Percentiles rank a stretch among this genome's conserved stretches.
These are phyloP conservation scores for Populus trichocarpa DNA, from an alignment of 441 rosid genomes.

Conservation along the genomic window DNA sequence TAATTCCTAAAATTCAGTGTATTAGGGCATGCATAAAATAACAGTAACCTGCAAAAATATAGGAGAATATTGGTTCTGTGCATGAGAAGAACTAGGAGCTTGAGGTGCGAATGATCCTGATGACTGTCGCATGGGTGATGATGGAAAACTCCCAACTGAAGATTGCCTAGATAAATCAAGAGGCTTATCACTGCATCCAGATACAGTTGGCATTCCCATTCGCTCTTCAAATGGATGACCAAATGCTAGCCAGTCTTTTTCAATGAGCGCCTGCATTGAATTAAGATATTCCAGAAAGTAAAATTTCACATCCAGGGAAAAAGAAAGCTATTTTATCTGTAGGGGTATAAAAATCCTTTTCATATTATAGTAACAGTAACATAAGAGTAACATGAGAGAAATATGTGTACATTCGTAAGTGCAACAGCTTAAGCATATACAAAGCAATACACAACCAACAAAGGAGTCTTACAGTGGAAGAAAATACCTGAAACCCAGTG, in stretches of 20 bases:
- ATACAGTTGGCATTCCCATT: conserved; percentile 72
- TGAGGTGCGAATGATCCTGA: conserved; percentile 62
- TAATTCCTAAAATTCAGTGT: conserved; percentile 1
- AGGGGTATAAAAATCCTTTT: background rate
- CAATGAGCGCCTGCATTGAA: conserved; percentile 72
- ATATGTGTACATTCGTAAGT: background rate
- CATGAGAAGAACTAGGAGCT: conserved; percentile 79
- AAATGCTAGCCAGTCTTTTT: conserved; percentile 98
- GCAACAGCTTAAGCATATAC: background rate
- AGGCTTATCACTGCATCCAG: conserved; percentile 47
- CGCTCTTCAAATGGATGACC: conserved; percentile 99
- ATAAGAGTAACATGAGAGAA: background rate
- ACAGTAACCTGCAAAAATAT: conserved; percentile 86
- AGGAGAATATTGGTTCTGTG: conserved; percentile 81
- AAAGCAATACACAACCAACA: background rate
- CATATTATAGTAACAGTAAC: background rate
- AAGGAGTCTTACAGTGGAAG: background rate
- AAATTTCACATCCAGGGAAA: background rate
- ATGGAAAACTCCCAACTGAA: conserved; percentile 68
- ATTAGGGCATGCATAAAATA: background rate
- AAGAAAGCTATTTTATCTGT: background rate
- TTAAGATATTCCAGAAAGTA: background rate
- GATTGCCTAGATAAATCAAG: conserved; percentile 72
- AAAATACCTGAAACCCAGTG: conserved; percentile 91
- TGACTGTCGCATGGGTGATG: conserved; percentile 71